Evolutionary conservation across 129 eudicot species (phyloP).

Genomic region (Saposhnikovia divaricata): DNA sequence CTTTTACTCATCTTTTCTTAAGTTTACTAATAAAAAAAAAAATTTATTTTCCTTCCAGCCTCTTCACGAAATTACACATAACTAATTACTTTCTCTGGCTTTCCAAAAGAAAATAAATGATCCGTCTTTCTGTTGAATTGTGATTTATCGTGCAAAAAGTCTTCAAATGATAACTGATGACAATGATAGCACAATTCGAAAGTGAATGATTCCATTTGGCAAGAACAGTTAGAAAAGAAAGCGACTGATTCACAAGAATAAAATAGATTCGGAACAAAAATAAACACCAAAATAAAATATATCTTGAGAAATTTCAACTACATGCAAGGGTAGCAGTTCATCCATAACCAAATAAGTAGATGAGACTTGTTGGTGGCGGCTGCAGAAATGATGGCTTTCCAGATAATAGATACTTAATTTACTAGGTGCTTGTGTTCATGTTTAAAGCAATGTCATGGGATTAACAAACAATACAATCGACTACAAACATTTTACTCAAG

Average conservation of each 20-base stretch:
- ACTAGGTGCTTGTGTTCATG: neutral
- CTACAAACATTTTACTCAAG: conserved; percentile 26
- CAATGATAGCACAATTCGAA: neutral
- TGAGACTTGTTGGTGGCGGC: neutral
- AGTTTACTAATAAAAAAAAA: too few species aligned
- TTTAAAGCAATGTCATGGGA: neutral
- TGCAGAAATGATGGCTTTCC: neutral
- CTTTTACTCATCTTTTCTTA: too few species aligned
- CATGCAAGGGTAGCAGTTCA: neutral
- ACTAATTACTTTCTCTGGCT: neutral
- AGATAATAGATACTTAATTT: neutral
- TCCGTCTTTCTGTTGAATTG: neutral
- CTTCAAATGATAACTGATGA: neutral
- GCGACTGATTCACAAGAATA: neutral
- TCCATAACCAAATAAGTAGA: neutral
- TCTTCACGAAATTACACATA: too few species aligned
- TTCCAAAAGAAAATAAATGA: too few species aligned
- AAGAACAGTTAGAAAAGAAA: neutral
- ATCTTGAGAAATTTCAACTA: neutral
- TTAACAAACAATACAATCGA: neutral
- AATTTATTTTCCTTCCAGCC: too few species aligned
- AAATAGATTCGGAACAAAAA: neutral
- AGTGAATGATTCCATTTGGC: neutral
- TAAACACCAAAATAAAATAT: neutral
- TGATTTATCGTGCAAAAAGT: too few species aligned